Evolutionary conservation across 2,329 filamentous ascomycete genomes (phyloP).

Genomic region (Cytospora leucostoma): DNA sequence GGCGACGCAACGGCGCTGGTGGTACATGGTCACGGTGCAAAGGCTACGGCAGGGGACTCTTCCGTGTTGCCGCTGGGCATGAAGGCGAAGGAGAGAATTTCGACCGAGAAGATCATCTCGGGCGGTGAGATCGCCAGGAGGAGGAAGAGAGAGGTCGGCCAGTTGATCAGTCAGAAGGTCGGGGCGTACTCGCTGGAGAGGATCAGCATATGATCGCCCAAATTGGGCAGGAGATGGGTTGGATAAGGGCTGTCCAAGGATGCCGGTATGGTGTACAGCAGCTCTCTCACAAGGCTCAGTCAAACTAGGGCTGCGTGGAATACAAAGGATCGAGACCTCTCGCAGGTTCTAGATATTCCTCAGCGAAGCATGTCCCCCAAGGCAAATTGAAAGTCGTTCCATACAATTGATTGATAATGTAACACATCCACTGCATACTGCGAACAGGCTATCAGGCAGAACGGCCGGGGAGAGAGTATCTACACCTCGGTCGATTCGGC

Average conservation of each 20-base stretch:
- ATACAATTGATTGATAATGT: neutral
- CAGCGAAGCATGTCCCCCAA: neutral
- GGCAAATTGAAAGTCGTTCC: neutral
- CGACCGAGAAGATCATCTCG: conserved; percentile 60
- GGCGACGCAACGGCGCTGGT: conserved; percentile 8
- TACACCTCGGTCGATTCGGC: neutral
- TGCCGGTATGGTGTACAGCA: conserved; percentile 10
- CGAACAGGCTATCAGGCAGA: neutral
- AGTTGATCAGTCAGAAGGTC: conserved; percentile 76
- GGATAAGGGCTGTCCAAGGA: neutral
- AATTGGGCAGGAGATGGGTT: conserved; percentile 7
- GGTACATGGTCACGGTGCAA: conserved; percentile 13
- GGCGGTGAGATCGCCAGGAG: conserved; percentile 71
- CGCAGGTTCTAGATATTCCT: neutral
- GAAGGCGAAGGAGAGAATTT: conserved; percentile 56
- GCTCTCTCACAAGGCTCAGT: conserved; percentile 1
- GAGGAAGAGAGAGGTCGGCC: conserved; percentile 72
- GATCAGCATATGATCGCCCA: conserved; percentile 59
- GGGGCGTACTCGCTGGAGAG: conserved; percentile 82
- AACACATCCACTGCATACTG: neutral
- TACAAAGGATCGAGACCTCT: neutral
- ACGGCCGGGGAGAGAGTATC: neutral
- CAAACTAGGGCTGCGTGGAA: neutral
- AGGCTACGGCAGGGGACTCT: conserved; percentile 39
- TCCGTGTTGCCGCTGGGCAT: conserved; percentile 71